These are phyloP conservation scores for Coriaria nepalensis DNA, from an alignment of 306 rosid species.

Conservation along the genomic window DNA sequence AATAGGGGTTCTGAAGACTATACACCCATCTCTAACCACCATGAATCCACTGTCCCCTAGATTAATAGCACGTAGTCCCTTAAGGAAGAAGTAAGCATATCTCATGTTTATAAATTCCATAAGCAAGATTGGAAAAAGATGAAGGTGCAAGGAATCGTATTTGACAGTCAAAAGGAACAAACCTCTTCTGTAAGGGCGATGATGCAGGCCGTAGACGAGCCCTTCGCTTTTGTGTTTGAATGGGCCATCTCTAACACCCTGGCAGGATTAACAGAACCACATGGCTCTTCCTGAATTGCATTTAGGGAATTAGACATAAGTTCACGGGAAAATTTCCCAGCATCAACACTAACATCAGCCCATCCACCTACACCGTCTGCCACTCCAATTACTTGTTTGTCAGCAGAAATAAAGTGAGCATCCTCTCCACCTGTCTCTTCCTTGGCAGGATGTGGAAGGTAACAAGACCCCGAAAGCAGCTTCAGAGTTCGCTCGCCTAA, in stretches of 20 bases:
- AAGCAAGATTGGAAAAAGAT: background rate
- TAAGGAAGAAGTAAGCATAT: conserved; percentile 13
- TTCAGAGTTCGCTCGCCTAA: conserved; percentile 38
- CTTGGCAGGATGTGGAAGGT: conserved; percentile 88
- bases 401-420: conserved; percentile 74
- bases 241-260: conserved; percentile 85
- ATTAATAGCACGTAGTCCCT: conserved; percentile 83
- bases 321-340: conserved; percentile 65
- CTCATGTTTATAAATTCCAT: no score
- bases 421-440: conserved; percentile 87
- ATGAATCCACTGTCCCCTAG: conserved; percentile 91
- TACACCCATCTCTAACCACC: conserved; percentile 73
- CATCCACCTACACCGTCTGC: conserved; percentile 98
- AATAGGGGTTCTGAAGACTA: conserved; percentile 65
- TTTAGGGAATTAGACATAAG: conserved; percentile 54
- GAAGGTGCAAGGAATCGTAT: background rate
- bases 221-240: conserved; percentile 44
- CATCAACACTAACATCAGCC: conserved; percentile 85
- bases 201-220: conserved; percentile 91
- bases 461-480: conserved; percentile 70
- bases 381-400: conserved; percentile 67
- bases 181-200: conserved; percentile 64
- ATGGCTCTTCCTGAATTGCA: conserved; percentile 62
- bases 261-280: conserved; percentile 45
- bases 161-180: background rate